phyloP scores from a whole-genome alignment of 2,329 filamentous ascomycete genomes.

The Epicoccum sorghinum region DNA sequence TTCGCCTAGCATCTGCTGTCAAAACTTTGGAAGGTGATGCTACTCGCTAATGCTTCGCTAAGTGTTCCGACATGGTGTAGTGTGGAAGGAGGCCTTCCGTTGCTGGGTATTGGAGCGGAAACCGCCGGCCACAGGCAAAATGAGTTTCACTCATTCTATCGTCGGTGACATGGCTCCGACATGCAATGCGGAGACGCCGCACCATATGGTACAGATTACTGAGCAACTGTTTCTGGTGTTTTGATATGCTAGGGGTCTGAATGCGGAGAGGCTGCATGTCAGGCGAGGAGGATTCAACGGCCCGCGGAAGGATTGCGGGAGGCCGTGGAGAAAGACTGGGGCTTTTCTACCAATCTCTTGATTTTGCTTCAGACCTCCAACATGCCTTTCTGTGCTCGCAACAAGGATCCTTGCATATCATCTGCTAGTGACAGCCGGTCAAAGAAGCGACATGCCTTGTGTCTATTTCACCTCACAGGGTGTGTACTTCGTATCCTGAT shows the following conservation, averaged over 20 bases:
- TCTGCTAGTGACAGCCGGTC: no score
- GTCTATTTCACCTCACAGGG: no score
- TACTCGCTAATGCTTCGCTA: background rate
- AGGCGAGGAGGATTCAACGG: conserved; percentile 1
- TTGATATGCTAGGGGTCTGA: background rate
- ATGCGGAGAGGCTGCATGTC: no score
- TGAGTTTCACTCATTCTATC: background rate
- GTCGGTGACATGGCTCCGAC: background rate
- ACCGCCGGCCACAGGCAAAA: background rate
- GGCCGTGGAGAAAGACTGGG: conserved; percentile 8
- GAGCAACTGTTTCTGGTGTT: no score
- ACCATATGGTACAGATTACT: background rate
- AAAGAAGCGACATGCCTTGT: no score
- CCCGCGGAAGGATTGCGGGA: conserved; percentile 17
- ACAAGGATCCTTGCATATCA: no score
- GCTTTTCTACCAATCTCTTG: background rate
- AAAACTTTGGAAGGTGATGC: background rate
- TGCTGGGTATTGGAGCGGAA: background rate
- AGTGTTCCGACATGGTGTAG: no score
- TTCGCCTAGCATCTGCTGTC: conserved; percentile 6
- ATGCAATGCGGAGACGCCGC: background rate
- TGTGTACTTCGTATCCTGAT: no score
- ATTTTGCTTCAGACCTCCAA: background rate
- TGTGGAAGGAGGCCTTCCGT: conserved; percentile 2
- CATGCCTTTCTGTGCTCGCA: background rate